phyloP scores from a whole-genome alignment of 352 stramenopile genomes.

The Peronospora farinosa region DNA sequence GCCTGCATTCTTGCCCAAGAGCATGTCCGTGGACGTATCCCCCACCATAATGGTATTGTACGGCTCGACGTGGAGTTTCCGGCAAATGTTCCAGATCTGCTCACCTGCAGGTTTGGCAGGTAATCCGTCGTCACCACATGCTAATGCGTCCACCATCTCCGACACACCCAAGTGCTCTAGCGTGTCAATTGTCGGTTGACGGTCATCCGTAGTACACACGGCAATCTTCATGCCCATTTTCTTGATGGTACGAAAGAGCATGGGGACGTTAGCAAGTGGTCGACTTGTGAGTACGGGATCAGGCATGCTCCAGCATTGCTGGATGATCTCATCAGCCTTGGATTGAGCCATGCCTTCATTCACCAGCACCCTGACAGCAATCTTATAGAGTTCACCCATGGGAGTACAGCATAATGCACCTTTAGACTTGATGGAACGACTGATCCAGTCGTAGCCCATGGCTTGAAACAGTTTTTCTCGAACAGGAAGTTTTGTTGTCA shows the following conservation, averaged over 20 bases:
- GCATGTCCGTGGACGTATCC: slow-evolving; percentile 82
- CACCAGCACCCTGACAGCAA: slow-evolving; percentile 68
- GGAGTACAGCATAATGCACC: slow-evolving; percentile 77
- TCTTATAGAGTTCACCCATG: slow-evolving; percentile 81
- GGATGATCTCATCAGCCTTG: slow-evolving; percentile 57
- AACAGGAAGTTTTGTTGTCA: slow-evolving; percentile 68
- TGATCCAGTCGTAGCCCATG: slow-evolving; percentile 86
- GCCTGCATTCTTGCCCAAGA: slow-evolving; percentile 68
- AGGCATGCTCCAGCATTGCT: slow-evolving; percentile 79
- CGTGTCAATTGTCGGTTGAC: slow-evolving; percentile 67
- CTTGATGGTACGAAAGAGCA: slow-evolving; percentile 79
- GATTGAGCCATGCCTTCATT: slow-evolving; percentile 61
- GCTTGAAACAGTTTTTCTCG: slow-evolving; percentile 81
- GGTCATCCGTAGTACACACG: slow-evolving; percentile 83
- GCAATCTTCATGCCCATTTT: slow-evolving; percentile 86
- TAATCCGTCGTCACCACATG: slow-evolving; percentile 78
- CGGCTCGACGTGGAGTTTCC: slow-evolving; percentile 63
- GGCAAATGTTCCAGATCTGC: slow-evolving; percentile 82
- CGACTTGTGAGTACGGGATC: slow-evolving; percentile 68
- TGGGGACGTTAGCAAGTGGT: slow-evolving; percentile 61
- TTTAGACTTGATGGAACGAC: slow-evolving; percentile 74
- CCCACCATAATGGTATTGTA: slow-evolving; percentile 88
- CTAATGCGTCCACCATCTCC: slow-evolving; percentile 69
- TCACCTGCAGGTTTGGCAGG: slow-evolving; percentile 76
- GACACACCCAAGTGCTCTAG: slow-evolving; percentile 66